phyloP scores from a whole-genome alignment of 1,139 yeast genomes.

The Suhomyces bribrorum region DNA sequence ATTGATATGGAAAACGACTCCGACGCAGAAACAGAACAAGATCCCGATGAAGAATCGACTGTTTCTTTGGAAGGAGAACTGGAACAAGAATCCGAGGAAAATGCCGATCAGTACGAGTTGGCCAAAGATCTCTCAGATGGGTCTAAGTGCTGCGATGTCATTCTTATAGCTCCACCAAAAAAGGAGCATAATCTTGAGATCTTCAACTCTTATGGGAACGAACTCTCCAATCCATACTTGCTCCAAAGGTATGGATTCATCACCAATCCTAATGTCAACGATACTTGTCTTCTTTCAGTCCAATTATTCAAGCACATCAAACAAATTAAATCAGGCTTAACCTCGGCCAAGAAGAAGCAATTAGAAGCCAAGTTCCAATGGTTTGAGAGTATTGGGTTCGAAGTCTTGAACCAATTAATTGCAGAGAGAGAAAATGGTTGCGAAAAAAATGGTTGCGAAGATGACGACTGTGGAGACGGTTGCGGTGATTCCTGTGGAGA shows the following conservation, averaged over 20 bases:
- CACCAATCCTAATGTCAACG: conserved; percentile 54
- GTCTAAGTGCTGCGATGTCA: conserved; percentile 59
- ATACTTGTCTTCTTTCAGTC: conserved; percentile 55
- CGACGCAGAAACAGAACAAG: conserved; percentile 34
- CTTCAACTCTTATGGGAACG: conserved; percentile 77
- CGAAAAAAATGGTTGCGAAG: conserved; percentile 12
- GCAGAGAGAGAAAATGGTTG: conserved; percentile 15
- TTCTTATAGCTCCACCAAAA: conserved; percentile 40
- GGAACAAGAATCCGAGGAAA: not conserved
- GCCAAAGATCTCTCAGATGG: conserved; percentile 35
- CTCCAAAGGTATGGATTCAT: conserved; percentile 79
- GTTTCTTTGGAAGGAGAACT: conserved; percentile 25
- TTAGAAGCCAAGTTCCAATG: conserved; percentile 53
- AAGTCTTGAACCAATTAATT: conserved; percentile 39
- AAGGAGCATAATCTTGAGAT: conserved; percentile 53
- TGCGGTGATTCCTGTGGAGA: conserved; percentile 14
- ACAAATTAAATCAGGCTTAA: conserved; percentile 22
- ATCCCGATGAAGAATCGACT: conserved; percentile 27
- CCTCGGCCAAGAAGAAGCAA: conserved; percentile 30
- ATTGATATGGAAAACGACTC: conserved; percentile 22
- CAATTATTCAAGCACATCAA: conserved; percentile 50
- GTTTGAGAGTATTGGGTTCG: conserved; percentile 62
- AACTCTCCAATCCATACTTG: conserved; percentile 60
- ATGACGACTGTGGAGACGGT: conserved; percentile 17
- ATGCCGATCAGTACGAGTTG: conserved; percentile 24